These are phyloP conservation scores for Acmispon strigosus DNA, from an alignment of 306 rosid species.

Conservation along the genomic window DNA sequence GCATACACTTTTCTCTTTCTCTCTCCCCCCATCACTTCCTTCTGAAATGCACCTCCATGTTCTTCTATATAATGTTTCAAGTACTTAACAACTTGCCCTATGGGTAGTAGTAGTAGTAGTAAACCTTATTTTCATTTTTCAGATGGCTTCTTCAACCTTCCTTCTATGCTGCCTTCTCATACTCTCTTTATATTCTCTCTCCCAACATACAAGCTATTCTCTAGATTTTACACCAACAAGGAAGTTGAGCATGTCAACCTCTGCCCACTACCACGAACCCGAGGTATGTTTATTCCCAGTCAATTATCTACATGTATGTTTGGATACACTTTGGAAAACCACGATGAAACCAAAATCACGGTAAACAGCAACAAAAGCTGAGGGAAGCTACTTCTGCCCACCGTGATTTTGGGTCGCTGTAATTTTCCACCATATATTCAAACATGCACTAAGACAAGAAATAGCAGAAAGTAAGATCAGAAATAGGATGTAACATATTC, in stretches of 20 bases:
- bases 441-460: neutral
- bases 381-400: too few relatives aligned
- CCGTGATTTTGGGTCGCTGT: too few relatives aligned
- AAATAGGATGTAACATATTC: neutral
- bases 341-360: too few relatives aligned
- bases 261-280: neutral
- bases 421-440: too few relatives aligned
- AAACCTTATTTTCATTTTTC: constrained; percentile 23
- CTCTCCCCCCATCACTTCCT: constrained; percentile 30
- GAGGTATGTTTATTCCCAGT: constrained; percentile 34
- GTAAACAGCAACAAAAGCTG: too few relatives aligned
- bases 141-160: constrained; percentile 46
- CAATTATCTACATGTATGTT: neutral
- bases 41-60: constrained; percentile 28
- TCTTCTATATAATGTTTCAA: constrained; percentile 39
- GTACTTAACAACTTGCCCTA: constrained; percentile 27
- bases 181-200: constrained; percentile 35
- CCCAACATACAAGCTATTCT: constrained; percentile 33
- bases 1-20: constrained; percentile 19
- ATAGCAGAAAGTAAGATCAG: neutral
- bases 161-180: constrained; percentile 45
- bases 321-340: too few relatives aligned
- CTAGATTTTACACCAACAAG: constrained; percentile 26
- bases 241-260: constrained; percentile 37
- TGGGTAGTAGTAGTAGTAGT: constrained; percentile 13